Evolutionary conservation across 805 yeast species (phyloP).

Genomic region (Cyberlindnera mrakii): DNA sequence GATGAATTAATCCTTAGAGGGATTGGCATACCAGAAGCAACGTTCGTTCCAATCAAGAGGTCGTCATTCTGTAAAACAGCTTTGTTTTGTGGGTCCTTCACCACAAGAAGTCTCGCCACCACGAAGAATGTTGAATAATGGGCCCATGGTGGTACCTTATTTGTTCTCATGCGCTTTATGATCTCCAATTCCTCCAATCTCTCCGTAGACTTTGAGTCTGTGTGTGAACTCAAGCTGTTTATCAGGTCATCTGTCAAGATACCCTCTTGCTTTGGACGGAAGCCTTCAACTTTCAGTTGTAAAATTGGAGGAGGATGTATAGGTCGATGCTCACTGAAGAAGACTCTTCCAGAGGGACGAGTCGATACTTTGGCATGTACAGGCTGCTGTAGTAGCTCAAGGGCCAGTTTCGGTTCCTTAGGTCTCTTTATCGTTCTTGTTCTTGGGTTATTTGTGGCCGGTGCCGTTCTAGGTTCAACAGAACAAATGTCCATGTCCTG

Average conservation of each 20-base stretch:
- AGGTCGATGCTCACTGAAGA: slow-evolving; percentile 27
- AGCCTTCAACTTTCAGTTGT: slow-evolving; percentile 18
- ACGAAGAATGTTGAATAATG: slow-evolving; percentile 25
- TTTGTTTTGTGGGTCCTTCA: neutral
- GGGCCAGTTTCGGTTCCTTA: slow-evolving; percentile 11
- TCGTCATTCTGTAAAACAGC: slow-evolving; percentile 7
- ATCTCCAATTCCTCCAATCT: slow-evolving; percentile 18
- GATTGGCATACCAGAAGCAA: slow-evolving; percentile 21
- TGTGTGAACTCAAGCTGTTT: neutral
- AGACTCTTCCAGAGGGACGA: slow-evolving; percentile 13
- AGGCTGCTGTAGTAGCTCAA: slow-evolving; percentile 25
- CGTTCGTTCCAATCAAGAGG: slow-evolving; percentile 19
- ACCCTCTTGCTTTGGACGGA: slow-evolving; percentile 5
- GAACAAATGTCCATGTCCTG: slow-evolving; percentile 3
- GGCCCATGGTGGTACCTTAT: slow-evolving; percentile 19
- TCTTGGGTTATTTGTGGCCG: slow-evolving; percentile 4
- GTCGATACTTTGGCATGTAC: slow-evolving; percentile 26
- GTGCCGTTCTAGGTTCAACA: slow-evolving; percentile 11
- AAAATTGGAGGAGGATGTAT: slow-evolving; percentile 29
- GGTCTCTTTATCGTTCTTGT: slow-evolving; percentile 16
- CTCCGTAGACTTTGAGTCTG: slow-evolving; percentile 14
- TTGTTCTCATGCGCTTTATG: slow-evolving; percentile 11
- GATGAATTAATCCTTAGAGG: slow-evolving; percentile 14
- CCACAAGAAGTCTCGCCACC: slow-evolving; percentile 13
- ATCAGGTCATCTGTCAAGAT: slow-evolving; percentile 11